A percentile compares a stretch with the other conserved stretches of the same genome.
These are phyloP conservation scores for Penicillium desertorum DNA, from an alignment of 495 filamentous ascomycete genomes.

Conservation along the genomic window DNA sequence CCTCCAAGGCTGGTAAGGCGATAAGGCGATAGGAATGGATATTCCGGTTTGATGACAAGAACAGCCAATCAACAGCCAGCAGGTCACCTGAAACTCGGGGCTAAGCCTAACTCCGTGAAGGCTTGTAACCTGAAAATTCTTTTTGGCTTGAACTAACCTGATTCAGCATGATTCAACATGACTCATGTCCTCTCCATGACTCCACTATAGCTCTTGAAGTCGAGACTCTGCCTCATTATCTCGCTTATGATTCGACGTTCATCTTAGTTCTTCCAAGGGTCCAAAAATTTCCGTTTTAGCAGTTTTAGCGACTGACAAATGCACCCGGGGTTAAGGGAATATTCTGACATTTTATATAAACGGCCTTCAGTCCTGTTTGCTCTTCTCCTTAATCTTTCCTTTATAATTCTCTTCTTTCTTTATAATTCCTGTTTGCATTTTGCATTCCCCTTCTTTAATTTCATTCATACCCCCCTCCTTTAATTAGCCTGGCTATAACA, in stretches of 20 bases:
- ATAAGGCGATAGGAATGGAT: constrained; percentile 1
- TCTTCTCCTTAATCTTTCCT: neutral
- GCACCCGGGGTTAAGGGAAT: constrained; percentile 1
- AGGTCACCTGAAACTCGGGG: neutral
- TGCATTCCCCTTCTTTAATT: constrained; percentile 3
- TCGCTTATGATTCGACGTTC: constrained; percentile 3
- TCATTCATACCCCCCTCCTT: neutral
- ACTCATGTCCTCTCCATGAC: constrained; percentile 1
- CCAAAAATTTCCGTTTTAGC: neutral
- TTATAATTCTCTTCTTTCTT: neutral
- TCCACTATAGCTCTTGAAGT: constrained; percentile 10
- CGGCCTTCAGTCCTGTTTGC: neutral
- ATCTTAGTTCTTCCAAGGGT: neutral
- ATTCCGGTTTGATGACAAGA: neutral
- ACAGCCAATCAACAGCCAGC: neutral
- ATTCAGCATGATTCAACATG: constrained; percentile 1
- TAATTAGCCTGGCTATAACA: constrained; percentile 4
- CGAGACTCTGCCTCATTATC: neutral
- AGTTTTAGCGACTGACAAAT: constrained; percentile 7
- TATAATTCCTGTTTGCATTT: constrained; percentile 2
- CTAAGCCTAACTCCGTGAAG: constrained; percentile 2
- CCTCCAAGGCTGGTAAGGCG: neutral
- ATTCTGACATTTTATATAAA: neutral
- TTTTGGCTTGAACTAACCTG: neutral
- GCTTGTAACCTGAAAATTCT: neutral